phyloP scores from a whole-genome alignment of 164 flowering plant species.

The Protea cynaroides region DNA sequence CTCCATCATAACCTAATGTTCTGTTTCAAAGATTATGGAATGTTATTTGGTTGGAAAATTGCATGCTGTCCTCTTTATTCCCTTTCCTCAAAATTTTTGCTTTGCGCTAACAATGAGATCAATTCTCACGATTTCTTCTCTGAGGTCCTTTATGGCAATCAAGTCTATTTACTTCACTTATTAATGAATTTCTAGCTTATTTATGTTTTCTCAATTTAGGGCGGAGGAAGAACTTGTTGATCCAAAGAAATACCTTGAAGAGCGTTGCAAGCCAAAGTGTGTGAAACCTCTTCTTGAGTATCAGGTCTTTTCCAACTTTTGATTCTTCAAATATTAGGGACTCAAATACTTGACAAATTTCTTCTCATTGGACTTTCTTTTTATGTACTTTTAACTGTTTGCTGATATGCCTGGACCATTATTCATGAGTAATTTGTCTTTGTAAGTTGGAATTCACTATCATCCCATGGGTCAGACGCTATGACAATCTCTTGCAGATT shows the following conservation, averaged over 20 bases:
- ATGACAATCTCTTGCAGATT: too few relatives aligned
- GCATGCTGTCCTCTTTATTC: not conserved
- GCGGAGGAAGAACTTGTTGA: slow-evolving; percentile 60
- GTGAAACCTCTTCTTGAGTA: slow-evolving; percentile 52
- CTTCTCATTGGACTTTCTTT: too few relatives aligned
- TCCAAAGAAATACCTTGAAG: slow-evolving; percentile 56
- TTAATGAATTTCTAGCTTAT: not conserved
- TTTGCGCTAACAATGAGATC: not conserved
- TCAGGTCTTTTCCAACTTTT: slow-evolving; percentile 25
- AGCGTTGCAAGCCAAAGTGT: slow-evolving; percentile 61
- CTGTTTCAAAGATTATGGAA: not conserved
- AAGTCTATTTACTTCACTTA: not conserved
- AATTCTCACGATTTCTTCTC: not conserved
- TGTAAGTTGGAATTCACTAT: too few relatives aligned
- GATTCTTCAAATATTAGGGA: not conserved
- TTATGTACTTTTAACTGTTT: too few relatives aligned
- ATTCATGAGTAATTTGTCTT: too few relatives aligned
- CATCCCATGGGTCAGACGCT: too few relatives aligned
- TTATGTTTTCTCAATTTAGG: slow-evolving; percentile 15
- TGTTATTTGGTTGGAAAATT: not conserved
- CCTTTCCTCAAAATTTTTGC: not conserved
- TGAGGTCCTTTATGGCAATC: not conserved
- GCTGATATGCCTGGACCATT: too few relatives aligned
- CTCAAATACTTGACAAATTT: too few relatives aligned
- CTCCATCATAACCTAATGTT: not conserved